A percentile compares a stretch with the other conserved stretches of the same genome.
phyloP scores from a whole-genome alignment of 257 asterid species.

The Solanum sitiens region DNA sequence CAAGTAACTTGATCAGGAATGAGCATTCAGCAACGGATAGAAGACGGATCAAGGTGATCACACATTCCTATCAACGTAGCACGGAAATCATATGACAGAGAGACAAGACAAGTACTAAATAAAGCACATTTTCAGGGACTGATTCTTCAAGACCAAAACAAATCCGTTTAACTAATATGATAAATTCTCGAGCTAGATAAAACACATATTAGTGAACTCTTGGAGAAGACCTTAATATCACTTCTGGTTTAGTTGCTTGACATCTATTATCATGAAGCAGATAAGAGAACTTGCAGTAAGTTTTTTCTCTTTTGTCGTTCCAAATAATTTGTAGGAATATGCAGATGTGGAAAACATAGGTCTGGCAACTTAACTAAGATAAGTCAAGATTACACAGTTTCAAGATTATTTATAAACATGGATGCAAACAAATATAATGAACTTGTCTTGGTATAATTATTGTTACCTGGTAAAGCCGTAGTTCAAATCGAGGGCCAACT shows the following conservation, averaged over 20 bases:
- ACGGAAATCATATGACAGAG: not conserved
- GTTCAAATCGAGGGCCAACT: constrained; percentile 90
- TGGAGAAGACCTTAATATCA: not conserved
- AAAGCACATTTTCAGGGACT: not conserved
- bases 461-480: constrained; percentile 74
- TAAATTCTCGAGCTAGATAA: not conserved
- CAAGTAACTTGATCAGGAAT: not conserved
- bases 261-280: not conserved
- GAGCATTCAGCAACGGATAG: not conserved
- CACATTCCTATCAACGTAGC: not conserved
- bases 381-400: not conserved
- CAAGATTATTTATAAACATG: not conserved
- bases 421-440: not conserved
- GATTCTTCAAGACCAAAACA: not conserved
- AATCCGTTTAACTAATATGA: not conserved
- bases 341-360: not conserved
- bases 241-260: not conserved
- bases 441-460: not conserved
- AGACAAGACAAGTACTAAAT: not conserved
- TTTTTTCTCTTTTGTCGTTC: not conserved
- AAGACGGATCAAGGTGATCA: not conserved
- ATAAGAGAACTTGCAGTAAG: not conserved
- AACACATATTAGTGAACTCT: not conserved
- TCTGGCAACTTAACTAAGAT: not conserved
- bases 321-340: not conserved